Conservation (phyloP, 2,329 filamentous ascomycete species). For the Spiromastix sp. region DNA sequence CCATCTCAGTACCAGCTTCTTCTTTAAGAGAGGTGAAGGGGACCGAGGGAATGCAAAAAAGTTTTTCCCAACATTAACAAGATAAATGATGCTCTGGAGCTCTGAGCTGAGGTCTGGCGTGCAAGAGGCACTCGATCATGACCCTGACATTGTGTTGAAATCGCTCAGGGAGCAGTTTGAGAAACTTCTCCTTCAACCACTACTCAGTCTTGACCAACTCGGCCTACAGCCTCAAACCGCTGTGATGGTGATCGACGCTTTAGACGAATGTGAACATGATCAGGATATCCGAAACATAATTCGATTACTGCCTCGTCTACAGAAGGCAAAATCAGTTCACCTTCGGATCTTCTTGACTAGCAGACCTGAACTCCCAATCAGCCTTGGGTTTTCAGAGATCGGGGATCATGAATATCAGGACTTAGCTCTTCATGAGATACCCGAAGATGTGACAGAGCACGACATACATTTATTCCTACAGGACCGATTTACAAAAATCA, state of each 20-base stretch:
- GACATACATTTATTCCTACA: constrained; percentile 18
- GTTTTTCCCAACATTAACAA: constrained; percentile 3
- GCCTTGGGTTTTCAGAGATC: constrained; percentile 13
- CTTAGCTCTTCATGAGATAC: constrained; percentile 17
- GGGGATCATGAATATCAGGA: constrained; percentile 10
- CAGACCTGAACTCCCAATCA: constrained; percentile 18
- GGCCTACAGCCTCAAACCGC: constrained; percentile 2
- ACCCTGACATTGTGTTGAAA: constrained; percentile 17
- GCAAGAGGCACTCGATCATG: constrained; percentile 13
- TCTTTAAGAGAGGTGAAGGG: constrained; percentile 14
- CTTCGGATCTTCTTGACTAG: constrained; percentile 22
- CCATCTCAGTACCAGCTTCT: constrained; percentile 15
- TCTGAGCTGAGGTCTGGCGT: constrained; percentile 18
- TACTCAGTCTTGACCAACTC: constrained; percentile 9
- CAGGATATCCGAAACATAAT: constrained; percentile 15
- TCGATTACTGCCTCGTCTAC: constrained; percentile 11
- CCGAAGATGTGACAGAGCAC: constrained; percentile 13
- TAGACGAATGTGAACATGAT: constrained; percentile 21
- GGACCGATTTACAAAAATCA: constrained; percentile 13
- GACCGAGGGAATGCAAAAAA: constrained; percentile 4
- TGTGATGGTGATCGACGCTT: constrained; percentile 20
- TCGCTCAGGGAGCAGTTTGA: constrained; percentile 16
- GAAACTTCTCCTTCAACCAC: constrained; percentile 14
- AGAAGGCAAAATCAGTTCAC: constrained; percentile 5
- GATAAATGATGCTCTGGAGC: constrained; percentile 1